phyloP scores from a whole-genome alignment of 2,329 filamentous ascomycete genomes.

The Rhynchosporium secalis region DNA sequence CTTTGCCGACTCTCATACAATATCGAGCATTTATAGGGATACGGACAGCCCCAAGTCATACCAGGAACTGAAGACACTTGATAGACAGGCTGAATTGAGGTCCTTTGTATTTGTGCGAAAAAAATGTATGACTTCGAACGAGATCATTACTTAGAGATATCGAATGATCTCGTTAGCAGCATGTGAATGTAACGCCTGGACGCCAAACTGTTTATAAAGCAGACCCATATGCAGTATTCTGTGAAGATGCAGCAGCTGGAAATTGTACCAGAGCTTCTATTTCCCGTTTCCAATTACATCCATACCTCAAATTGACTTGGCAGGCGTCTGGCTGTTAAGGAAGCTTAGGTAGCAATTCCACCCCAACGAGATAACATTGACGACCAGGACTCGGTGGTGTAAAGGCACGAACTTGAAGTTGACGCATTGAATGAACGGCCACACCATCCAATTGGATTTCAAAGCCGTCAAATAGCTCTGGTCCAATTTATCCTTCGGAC shows the following conservation, averaged over 20 bases:
- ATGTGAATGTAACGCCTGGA: constrained; percentile 15
- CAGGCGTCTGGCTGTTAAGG: constrained; percentile 21
- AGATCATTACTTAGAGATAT: constrained; percentile 4
- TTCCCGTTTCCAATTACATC: neutral
- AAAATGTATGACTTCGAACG: neutral
- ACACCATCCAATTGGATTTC: constrained; percentile 69
- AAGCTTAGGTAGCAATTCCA: constrained; percentile 46
- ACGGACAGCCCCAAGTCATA: too few relatives aligned
- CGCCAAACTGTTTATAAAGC: constrained; percentile 15
- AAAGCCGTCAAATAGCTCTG: constrained; percentile 60
- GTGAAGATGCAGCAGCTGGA: neutral
- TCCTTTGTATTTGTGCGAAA: neutral
- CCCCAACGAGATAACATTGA: constrained; percentile 68
- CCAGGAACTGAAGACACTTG: neutral
- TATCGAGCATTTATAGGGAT: too few relatives aligned
- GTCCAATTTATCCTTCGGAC: constrained; percentile 60
- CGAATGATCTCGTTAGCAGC: neutral
- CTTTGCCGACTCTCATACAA: too few relatives aligned
- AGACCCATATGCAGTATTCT: constrained; percentile 9
- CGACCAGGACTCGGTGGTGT: constrained; percentile 67
- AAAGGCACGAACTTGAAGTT: constrained; percentile 73
- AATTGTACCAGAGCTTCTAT: constrained; percentile 1
- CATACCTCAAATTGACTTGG: neutral
- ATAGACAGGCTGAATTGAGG: neutral
- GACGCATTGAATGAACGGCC: constrained; percentile 65